Evolutionary conservation across 2,329 filamentous ascomycete species (phyloP).

Genomic region (Arthrobotrys sinensis): DNA sequence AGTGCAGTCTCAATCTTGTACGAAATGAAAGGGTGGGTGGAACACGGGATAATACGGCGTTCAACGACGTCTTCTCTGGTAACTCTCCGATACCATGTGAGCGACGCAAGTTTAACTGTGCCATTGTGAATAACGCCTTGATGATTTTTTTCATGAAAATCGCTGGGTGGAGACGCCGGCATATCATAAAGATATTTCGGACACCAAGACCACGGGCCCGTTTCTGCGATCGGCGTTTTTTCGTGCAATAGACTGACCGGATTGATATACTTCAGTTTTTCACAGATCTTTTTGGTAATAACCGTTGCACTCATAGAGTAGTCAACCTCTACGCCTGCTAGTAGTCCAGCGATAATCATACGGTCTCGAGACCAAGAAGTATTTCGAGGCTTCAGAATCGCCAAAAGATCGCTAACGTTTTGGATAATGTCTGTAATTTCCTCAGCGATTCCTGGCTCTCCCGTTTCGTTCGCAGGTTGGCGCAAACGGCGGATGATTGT

Average conservation of each 20-base stretch:
- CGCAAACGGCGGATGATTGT: slow-evolving; percentile 39
- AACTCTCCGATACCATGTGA: slow-evolving; percentile 22
- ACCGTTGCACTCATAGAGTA: slow-evolving; percentile 13
- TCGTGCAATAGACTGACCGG: slow-evolving; percentile 28
- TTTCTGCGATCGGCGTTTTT: slow-evolving; percentile 22
- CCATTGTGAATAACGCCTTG: slow-evolving; percentile 4
- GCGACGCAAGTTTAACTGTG: background rate
- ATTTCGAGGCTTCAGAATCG: slow-evolving; percentile 61
- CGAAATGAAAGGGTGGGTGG: background rate
- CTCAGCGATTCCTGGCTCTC: background rate
- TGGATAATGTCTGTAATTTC: slow-evolving; percentile 2
- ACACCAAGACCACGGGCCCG: slow-evolving; percentile 46
- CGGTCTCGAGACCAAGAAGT: slow-evolving; percentile 64
- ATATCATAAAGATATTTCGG: slow-evolving; percentile 42
- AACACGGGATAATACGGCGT: slow-evolving; percentile 3
- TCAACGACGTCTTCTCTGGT: slow-evolving; percentile 21
- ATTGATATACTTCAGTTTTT: slow-evolving; percentile 33
- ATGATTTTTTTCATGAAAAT: slow-evolving; percentile 6
- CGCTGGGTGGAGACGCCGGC: slow-evolving; percentile 8
- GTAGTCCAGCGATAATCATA: slow-evolving; percentile 62
- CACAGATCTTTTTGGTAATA: slow-evolving; percentile 31
- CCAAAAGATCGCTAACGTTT: slow-evolving; percentile 62
- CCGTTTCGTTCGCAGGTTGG: background rate
- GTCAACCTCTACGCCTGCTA: slow-evolving; percentile 59
- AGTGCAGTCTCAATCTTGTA: slow-evolving; percentile 15